Evolutionary conservation across 495 filamentous ascomycete species (phyloP), one percentile per base, ranked within the genome.

Genomic region (Xylaria cubensis): DNA sequence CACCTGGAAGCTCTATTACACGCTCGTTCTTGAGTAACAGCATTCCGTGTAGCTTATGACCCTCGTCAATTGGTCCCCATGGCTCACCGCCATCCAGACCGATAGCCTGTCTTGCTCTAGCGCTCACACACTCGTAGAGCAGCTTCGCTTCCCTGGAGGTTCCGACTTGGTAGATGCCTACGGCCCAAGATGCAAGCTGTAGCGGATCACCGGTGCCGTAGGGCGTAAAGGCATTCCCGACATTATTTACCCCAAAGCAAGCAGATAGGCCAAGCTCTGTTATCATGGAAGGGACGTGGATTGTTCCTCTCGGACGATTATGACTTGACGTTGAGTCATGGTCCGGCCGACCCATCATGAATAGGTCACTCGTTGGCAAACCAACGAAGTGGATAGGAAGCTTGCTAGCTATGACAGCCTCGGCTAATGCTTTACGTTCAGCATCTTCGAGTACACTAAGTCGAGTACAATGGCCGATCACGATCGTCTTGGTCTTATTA

Each of bases 221-320:
- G 0, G 92, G 92, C 12, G 92, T 93, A 73, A 94, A 93, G 0
- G 92, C 89, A 79, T 94, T 94, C 2, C 91, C 92, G 21, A 94
- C 88, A 72, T 94, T 94, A 73, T 93, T 93, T n/a, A 93, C 84
- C 0, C 90, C 88, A 2, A 93, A 84, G 12, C 89, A 87, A 1
- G 84, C 90, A 62, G 90, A 83, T 3, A 94, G 75, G 0, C 81
- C 82, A 72, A 92, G 83, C 32, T 88, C 80, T 50, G 84, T 80
- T 39, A 94, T 92, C 86, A 94, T 83, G 1, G 89, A 81, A 1
- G 87, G 85, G 6, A 93, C 82, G 24, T 86, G 86, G 12, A 94
- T 80, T 3, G 92, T 93, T 1, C 90, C 90, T 70, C 90, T 80
- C 0, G 83, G 80, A 17, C 83, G 79, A 46, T 78, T 66, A 17